Percentiles rank a stretch among this genome's conserved stretches.
phyloP scores from a whole-genome alignment of 441 rosid genomes.

The Bocquillonia castaneifolia region DNA sequence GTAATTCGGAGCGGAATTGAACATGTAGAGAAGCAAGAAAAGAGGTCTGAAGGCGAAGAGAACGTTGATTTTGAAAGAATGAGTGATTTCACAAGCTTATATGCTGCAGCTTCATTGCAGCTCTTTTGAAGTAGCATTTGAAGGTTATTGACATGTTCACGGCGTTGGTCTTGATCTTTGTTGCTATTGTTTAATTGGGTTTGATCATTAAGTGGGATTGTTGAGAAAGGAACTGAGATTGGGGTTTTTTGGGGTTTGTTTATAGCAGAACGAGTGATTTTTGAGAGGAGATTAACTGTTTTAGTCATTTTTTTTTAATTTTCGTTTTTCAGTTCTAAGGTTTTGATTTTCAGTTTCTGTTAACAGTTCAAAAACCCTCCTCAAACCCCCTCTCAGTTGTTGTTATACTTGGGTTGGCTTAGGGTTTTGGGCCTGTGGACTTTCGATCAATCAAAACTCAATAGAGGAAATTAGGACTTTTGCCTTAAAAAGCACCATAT shows the following conservation, averaged over 20 bases:
- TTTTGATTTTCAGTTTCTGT: neutral
- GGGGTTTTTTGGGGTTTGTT: neutral
- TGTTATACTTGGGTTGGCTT: too few relatives aligned
- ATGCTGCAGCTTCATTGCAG: constrained; percentile 48
- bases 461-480: too few relatives aligned
- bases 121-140: constrained; percentile 50
- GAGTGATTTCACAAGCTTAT: constrained; percentile 36
- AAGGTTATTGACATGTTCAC: constrained; percentile 38
- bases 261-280: neutral
- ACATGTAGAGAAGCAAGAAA: constrained; percentile 40
- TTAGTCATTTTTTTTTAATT: neutral
- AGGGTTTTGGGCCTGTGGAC: too few relatives aligned
- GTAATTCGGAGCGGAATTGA: constrained; percentile 39
- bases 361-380: neutral
- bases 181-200: neutral
- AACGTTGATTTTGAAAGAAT: constrained; percentile 36
- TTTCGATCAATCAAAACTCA: too few relatives aligned
- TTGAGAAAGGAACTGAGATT: constrained; percentile 12
- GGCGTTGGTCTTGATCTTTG: constrained; percentile 32
- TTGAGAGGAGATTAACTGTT: neutral
- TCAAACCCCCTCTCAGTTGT: too few relatives aligned
- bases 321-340: too few relatives aligned
- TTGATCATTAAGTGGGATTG: too few relatives aligned
- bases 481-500: too few relatives aligned
- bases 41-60: constrained; percentile 50